These are phyloP conservation scores for Nemania abortiva DNA, from an alignment of 2,329 filamentous ascomycete genomes.

Conservation along the genomic window DNA sequence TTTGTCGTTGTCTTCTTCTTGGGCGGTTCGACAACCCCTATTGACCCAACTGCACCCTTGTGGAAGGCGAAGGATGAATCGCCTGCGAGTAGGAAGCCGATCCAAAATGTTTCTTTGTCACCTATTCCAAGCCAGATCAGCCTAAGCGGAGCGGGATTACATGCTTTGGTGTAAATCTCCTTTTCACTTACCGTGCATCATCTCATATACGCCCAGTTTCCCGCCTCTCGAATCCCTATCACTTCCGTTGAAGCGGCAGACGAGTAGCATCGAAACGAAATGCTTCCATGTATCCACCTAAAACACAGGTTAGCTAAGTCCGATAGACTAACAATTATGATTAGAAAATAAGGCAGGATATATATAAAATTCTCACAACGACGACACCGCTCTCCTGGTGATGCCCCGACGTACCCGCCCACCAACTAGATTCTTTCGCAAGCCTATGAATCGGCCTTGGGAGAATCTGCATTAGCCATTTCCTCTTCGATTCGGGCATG, in stretches of 20 bases:
- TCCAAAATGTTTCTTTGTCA: slow-evolving; percentile 64
- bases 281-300: slow-evolving; percentile 59
- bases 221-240: slow-evolving; percentile 57
- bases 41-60: slow-evolving; percentile 54
- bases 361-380: slow-evolving; percentile 49
- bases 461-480: slow-evolving; percentile 57
- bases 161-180: background rate
- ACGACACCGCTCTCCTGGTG: slow-evolving; percentile 61
- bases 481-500: slow-evolving; percentile 53
- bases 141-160: background rate
- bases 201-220: slow-evolving; percentile 58
- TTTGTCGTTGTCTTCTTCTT: background rate
- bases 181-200: slow-evolving; percentile 57
- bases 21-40: slow-evolving; percentile 48
- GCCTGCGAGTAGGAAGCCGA: slow-evolving; percentile 60
- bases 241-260: slow-evolving; percentile 57
- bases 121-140: slow-evolving; percentile 46
- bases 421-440: slow-evolving; percentile 54
- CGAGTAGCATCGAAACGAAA: slow-evolving; percentile 57
- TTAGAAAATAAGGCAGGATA: background rate
- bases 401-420: slow-evolving; percentile 54
- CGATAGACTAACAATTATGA: background rate
- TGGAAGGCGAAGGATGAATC: slow-evolving; percentile 59
- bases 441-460: slow-evolving; percentile 58
- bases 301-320: slow-evolving; percentile 18